Base-by-base conservation (phyloP, 2,329 filamentous ascomycete species). In the Aspergillus udagawae region DNA sequence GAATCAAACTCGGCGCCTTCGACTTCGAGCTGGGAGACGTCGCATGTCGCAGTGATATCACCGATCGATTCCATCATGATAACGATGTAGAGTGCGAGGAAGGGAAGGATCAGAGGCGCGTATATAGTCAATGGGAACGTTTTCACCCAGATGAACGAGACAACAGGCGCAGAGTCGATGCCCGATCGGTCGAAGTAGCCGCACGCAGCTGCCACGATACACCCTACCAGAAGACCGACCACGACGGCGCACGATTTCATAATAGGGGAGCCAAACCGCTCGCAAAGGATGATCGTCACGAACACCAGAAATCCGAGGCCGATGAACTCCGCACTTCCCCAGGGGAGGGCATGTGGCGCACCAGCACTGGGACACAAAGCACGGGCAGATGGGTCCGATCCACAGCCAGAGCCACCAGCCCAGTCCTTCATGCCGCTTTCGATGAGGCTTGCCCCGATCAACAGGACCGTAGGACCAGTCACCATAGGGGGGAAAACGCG, bases 191-290 rank as follows among this genome's bases (percentile, higher is more conserved):
- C 84, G 67, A 88, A 89, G 72, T 89, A 89, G 12, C 86, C 86
- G 57, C 81, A 85, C 3, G 85, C 84, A 8, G 77, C 86, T 4
- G 86, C 86, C 21, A 89, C 85, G 60, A 88, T 86, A 63, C 86
- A 89, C 42, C 86, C 86, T 12, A 87, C 80, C 4, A 88, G 77
- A 2, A 88, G 77, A 25, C 86, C 86, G 50, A 88, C 72, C 28
- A 89, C 82, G 23, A 89, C 85, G 14, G 84, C 82, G 47, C 84
- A 86, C 27, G 83, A 86, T 69, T 88, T 88, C 84, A 89, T 87
- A 67, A 89, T 86, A 0, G 86, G 86, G 4, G 82, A 82, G 3
- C 86, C 86, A 65, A 88, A 88, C n/a, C 85, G 80, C 67, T 89
- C 86, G 64, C 84, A 86, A 28, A 89, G 63, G 63, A 89, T 85